phyloP scores from a whole-genome alignment of 176 grass and related monocot species.

The Puccinellia tenuiflora region DNA sequence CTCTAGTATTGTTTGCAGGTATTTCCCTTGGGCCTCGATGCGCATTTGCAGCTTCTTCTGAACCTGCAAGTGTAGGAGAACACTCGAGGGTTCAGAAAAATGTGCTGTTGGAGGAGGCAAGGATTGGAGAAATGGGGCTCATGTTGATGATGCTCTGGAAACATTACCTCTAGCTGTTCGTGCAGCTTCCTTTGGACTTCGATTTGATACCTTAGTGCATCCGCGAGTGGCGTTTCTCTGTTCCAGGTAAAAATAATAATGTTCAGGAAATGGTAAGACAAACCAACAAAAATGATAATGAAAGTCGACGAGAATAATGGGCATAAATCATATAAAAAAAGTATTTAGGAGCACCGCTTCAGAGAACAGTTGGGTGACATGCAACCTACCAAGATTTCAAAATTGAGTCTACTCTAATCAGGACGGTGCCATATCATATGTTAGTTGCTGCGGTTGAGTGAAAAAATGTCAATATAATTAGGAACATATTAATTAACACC shows the following conservation, averaged over 20 bases:
- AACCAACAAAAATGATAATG: neutral
- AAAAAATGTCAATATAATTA: neutral
- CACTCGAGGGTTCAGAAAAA: neutral
- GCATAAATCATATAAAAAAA: neutral
- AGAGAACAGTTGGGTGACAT: neutral
- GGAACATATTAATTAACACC: neutral
- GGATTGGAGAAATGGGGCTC: neutral
- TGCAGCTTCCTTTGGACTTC: conserved; percentile 81
- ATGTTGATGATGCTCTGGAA: neutral
- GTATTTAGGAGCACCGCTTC: neutral
- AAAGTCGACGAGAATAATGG: neutral
- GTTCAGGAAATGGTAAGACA: conserved; percentile 4
- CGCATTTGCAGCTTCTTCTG: conserved; percentile 94
- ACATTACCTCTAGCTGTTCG: conserved; percentile 69
- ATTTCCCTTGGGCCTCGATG: conserved; percentile 97
- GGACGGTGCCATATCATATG: neutral
- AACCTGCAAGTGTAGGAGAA: conserved; percentile 39
- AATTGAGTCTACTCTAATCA: neutral
- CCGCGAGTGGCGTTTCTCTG: conserved; percentile 74
- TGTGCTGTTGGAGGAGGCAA: neutral
- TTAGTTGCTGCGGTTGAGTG: neutral
- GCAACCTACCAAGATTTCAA: neutral
- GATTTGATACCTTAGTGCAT: conserved; percentile 71
- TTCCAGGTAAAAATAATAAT: neutral
- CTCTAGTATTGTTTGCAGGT: conserved; percentile 71